Evolutionary conservation across 164 flowering plant species (phyloP).

Genomic region (Chimonanthus praecox): DNA sequence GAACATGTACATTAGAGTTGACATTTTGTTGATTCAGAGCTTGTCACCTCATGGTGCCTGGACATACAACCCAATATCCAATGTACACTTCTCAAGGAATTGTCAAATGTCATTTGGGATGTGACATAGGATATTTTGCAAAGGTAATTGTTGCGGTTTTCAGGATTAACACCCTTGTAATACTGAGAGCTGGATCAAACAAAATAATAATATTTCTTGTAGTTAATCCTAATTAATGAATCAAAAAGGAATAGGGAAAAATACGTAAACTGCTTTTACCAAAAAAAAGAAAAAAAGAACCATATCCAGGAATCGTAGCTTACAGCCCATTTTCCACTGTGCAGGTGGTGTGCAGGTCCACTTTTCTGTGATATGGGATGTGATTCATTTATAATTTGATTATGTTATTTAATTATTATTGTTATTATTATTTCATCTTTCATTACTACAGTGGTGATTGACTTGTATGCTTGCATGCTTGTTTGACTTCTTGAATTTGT

Average conservation of each 20-base stretch:
- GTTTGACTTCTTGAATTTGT: background rate
- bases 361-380: conserved; percentile 40
- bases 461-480: conserved; percentile 6
- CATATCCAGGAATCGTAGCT: conserved; percentile 29
- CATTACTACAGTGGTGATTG: background rate
- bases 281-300: background rate
- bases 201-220: too few relatives aligned
- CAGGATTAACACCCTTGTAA: background rate
- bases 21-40: background rate
- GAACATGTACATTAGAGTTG: too few relatives aligned
- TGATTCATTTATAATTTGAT: conserved; percentile 7
- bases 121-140: background rate
- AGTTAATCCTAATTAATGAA: background rate
- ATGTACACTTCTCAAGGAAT: background rate
- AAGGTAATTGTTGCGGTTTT: background rate
- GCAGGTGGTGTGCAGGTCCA: conserved; percentile 76
- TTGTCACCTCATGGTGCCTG: background rate
- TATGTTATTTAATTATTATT: too few relatives aligned
- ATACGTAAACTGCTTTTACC: background rate
- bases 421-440: background rate
- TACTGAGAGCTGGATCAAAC: background rate
- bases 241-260: background rate
- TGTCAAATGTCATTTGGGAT: background rate
- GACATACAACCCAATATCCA: background rate
- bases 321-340: conserved; percentile 58